Percentiles rank a stretch among this genome's conserved stretches.
Evolutionary conservation across 305 asterid species (phyloP).

Genomic region (Fraxinus greggii): DNA sequence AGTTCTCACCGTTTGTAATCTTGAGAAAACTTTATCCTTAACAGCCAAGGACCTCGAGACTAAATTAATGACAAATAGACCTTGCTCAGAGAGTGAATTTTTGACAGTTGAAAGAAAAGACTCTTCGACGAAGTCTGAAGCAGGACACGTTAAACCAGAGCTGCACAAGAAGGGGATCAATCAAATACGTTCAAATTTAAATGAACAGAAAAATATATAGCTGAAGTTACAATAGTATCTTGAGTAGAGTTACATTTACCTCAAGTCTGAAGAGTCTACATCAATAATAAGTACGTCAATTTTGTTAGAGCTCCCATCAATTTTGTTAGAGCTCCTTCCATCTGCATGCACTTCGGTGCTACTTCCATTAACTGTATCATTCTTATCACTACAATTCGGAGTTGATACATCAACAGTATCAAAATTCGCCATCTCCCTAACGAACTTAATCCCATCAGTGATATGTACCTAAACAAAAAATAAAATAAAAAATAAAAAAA

Average conservation of each 20-base stretch:
- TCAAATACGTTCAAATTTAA: constrained; percentile 6
- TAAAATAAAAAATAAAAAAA: neutral
- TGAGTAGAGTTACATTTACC: constrained; percentile 37
- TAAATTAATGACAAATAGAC: constrained; percentile 74
- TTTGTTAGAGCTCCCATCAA: constrained; percentile 42
- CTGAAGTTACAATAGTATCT: neutral
- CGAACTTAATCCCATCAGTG: constrained; percentile 69
- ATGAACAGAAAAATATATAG: neutral
- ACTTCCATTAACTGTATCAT: constrained; percentile 8
- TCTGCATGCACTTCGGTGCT: constrained; percentile 31
- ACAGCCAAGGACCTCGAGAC: constrained; percentile 74
- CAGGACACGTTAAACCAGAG: constrained; percentile 89
- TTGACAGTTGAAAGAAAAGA: constrained; percentile 63
- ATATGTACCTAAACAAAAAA: constrained; percentile 54
- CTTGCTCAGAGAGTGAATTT: constrained; percentile 71
- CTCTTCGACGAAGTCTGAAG: constrained; percentile 73
- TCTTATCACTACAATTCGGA: constrained; percentile 18
- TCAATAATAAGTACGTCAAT: constrained; percentile 76
- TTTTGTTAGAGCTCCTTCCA: constrained; percentile 32
- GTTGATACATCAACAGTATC: constrained; percentile 36
- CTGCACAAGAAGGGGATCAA: constrained; percentile 41
- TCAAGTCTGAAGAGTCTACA: constrained; percentile 86
- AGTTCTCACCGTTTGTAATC: constrained; percentile 62
- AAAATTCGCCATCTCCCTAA: constrained; percentile 42
- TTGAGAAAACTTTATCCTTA: constrained; percentile 58